Base-by-base conservation (phyloP, 768 basidiomycete genomes). In the Pleurotus tuber-regium region DNA sequence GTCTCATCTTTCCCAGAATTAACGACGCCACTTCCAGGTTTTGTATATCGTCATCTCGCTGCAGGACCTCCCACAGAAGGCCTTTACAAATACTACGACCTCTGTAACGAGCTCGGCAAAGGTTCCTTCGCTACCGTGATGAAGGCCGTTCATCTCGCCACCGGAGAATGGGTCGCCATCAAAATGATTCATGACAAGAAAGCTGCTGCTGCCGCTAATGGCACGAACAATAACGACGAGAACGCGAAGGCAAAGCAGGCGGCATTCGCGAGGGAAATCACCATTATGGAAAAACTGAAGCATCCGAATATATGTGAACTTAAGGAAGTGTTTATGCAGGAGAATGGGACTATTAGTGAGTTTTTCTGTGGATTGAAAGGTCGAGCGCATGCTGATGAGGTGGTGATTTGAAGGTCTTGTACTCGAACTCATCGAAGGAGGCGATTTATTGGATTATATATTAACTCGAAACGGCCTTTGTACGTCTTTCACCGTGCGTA, bases 71-170 rank as follows among this genome's bases (percentile, higher is more conserved):
- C 78, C 0, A 67, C 66, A 18, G 73, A 72, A 3, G 85, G 84
- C 2, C 66, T 91, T 8, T 80, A 85, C 61, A 78, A 78, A 1
- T 69, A 73, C 50, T 91, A 91, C 63, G 87, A 89, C 55, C 61
- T 89, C 31, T 72, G 75, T 26, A 65, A 72, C 44, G 86, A 89
- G 65, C 80, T 98, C 2, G 96, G 96, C 48, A 87, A 86, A 59
- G 96, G 96, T 7, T 85, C 91, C 2, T 98, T 97, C 63, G 96
- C 93, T 3, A 87, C 86, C 8, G 96, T 98, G 16, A 80, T 86
- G 72, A 89, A 87, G 64, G 93, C 90, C 1, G 73, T 94, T 39
- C 78, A 83, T 58, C 80, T 84, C 8, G 65, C 68, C 18, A 87
- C 86, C 9, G 92, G 92, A 9, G 70, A 79, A 51, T 83, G 83